A percentile compares a stretch with the other conserved stretches of the same genome.
Conservation (phyloP, 768 basidiomycete species). For the Pluteus cervinus region DNA sequence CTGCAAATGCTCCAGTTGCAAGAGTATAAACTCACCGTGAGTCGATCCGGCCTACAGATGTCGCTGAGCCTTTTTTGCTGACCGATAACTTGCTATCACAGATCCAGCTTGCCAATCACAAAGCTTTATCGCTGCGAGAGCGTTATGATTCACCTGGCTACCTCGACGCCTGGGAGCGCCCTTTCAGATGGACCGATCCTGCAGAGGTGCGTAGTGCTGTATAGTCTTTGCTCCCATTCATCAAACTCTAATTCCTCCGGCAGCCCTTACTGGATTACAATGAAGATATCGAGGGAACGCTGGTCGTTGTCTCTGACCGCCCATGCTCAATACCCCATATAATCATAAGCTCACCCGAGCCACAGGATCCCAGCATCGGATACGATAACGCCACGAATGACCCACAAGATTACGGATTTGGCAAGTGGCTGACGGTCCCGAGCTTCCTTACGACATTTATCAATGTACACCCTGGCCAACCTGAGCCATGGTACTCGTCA, state of each 20-base stretch:
- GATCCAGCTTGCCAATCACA: no score
- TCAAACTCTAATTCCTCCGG: no score
- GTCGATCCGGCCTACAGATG: no score
- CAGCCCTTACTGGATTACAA: constrained; percentile 27
- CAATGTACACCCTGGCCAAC: constrained; percentile 11
- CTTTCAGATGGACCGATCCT: constrained; percentile 46
- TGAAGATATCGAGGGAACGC: constrained; percentile 22
- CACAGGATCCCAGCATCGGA: constrained; percentile 31
- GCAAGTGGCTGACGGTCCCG: constrained; percentile 26
- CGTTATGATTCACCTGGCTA: constrained; percentile 31
- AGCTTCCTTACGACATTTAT: constrained; percentile 17
- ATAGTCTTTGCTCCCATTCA: no score
- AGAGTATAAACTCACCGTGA: no score
- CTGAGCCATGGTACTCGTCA: background rate
- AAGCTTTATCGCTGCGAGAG: constrained; percentile 27
- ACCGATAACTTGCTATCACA: no score
- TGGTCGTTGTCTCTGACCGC: constrained; percentile 35
- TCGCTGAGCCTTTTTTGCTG: no score
- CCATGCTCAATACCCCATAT: constrained; percentile 42
- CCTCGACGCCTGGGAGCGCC: constrained; percentile 26
- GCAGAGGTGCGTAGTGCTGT: constrained; percentile 32
- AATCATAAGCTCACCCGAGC: constrained; percentile 31
- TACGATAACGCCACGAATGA: constrained; percentile 27
- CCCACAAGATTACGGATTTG: constrained; percentile 30
- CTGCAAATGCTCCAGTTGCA: no score